Base-by-base conservation (phyloP, 176 grass and related monocot genomes). In the Musa troglodytarum region DNA sequence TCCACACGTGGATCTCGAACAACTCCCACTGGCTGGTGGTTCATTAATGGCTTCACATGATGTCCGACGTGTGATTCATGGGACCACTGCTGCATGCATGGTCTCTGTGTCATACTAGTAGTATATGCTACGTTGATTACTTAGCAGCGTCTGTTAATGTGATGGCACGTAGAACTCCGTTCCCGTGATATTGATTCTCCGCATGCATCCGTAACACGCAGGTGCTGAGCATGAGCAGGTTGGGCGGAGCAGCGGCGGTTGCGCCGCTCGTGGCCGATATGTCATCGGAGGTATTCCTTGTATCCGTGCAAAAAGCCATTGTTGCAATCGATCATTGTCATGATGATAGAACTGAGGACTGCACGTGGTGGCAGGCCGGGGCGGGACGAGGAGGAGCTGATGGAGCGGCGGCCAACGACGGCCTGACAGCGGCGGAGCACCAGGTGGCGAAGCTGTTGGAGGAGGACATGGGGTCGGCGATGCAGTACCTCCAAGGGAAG, bases 171-270 rank as follows among this genome's bases (percentile, higher is more conserved):
- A 43, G 34, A 43, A 43, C 34, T 43, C 34, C 3, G 34, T 43
- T 43, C 34, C 34, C 4, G 34, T 43, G 4, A 43, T 43, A 43
- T 43, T 43, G 6, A 43, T 43, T 43, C 34, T 43, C 34, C 4
- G 34, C 4, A 49, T 21, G 3, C 68, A 56, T 49, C 11, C 61
- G 15, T 65, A 12, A 28, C 7, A 59, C 69, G 75, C 84, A 97
- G 93, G 88, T 97, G 81, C 82, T 97, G 50, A 97, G 93, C 79
- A 93, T 93, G 90, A 97, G 93, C 74, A 81, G 93, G 83, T 77
- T 97, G 52, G 93, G 93, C 1, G 93, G 88, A 88, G 93, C 90
- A 71, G 79, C 90, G 9, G 87, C 86, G 50, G 80, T 91, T 15
- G 72, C 82, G 53, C 90, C 93, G 74, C 81, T 91, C 26, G 77